Percentiles rank a stretch among this genome's conserved stretches.
Conservation (phyloP, 495 filamentous ascomycete species). For the Aspergillus indologenus region DNA sequence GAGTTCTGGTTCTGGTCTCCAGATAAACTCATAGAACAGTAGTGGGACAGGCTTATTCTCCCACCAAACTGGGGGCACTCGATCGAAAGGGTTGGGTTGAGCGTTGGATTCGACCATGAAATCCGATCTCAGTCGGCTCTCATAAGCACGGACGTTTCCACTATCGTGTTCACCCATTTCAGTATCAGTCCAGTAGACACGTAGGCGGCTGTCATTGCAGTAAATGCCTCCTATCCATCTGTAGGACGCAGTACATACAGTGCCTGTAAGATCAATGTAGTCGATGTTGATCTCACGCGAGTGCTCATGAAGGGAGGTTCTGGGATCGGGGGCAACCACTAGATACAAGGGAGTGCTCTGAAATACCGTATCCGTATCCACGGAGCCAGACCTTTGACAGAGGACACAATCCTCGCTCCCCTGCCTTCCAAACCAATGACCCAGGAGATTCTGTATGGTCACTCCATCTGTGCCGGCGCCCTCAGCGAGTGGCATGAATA, state of each 20-base stretch:
- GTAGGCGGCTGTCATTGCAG: constrained; percentile 17
- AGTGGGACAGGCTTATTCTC: constrained; percentile 23
- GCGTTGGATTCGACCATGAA: constrained; percentile 27
- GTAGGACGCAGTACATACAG: constrained; percentile 22
- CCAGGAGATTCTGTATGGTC: constrained; percentile 15
- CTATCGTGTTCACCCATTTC: constrained; percentile 25
- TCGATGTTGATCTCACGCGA: constrained; percentile 28
- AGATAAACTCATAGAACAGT: constrained; percentile 37
- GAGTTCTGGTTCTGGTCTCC: constrained; percentile 24
- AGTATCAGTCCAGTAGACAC: constrained; percentile 36
- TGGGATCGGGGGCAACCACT: constrained; percentile 18
- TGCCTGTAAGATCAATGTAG: constrained; percentile 20
- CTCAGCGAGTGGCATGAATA: neutral
- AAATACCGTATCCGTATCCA: constrained; percentile 9
- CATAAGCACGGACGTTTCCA: constrained; percentile 28
- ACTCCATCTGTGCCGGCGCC: constrained; percentile 13
- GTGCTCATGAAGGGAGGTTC: constrained; percentile 20
- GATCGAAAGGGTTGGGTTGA: constrained; percentile 10
- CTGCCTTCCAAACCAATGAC: constrained; percentile 8
- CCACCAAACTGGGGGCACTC: constrained; percentile 28
- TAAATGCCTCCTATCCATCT: constrained; percentile 48
- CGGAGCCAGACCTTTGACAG: constrained; percentile 9
- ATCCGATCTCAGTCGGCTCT: constrained; percentile 23
- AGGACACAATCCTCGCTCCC: constrained; percentile 6
- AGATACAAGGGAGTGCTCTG: constrained; percentile 31